Conservation (phyloP, 2,329 filamentous ascomycete genomes). For the Pyricularia sp. region DNA sequence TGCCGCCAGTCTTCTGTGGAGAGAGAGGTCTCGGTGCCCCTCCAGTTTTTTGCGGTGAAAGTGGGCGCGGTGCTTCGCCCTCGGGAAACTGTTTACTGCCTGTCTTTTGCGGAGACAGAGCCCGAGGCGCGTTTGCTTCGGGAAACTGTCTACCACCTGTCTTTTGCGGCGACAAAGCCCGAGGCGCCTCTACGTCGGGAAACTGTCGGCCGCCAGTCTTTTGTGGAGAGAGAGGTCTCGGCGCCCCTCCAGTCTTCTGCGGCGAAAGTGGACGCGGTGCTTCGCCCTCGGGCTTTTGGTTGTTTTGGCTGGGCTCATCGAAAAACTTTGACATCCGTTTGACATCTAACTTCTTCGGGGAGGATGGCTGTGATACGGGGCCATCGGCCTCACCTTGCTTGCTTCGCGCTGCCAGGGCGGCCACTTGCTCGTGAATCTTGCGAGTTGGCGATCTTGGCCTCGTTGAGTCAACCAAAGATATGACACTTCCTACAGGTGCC, state of each 20-base stretch:
- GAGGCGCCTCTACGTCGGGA: no score
- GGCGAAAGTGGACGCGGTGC: slow-evolving; percentile 18
- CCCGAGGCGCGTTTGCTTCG: no score
- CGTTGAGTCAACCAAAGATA: slow-evolving; percentile 15
- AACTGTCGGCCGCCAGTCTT: neutral
- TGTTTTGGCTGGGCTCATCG: slow-evolving; percentile 24
- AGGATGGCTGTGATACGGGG: slow-evolving; percentile 28
- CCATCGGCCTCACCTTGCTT: slow-evolving; percentile 18
- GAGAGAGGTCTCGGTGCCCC: slow-evolving; percentile 5
- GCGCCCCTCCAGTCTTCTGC: slow-evolving; percentile 9
- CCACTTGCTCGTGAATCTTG: slow-evolving; percentile 18
- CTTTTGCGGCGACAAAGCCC: no score
- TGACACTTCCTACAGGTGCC: slow-evolving; percentile 11
- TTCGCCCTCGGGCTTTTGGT: slow-evolving; percentile 3
- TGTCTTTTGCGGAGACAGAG: no score
- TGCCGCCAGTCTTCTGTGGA: slow-evolving; percentile 2
- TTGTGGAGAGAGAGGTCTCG: slow-evolving; percentile 4
- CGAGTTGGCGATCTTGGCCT: slow-evolving; percentile 15
- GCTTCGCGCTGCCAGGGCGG: slow-evolving; percentile 15
- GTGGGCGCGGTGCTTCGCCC: slow-evolving; percentile 9
- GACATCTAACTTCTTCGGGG: slow-evolving; percentile 44
- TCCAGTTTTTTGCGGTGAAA: slow-evolving; percentile 18
- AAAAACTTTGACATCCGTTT: slow-evolving; percentile 48
- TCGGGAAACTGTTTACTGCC: neutral
- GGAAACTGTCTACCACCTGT: no score